Base-by-base conservation (phyloP, 192 early-diverging fungal species). In the Chytriomyces hyalinus region DNA sequence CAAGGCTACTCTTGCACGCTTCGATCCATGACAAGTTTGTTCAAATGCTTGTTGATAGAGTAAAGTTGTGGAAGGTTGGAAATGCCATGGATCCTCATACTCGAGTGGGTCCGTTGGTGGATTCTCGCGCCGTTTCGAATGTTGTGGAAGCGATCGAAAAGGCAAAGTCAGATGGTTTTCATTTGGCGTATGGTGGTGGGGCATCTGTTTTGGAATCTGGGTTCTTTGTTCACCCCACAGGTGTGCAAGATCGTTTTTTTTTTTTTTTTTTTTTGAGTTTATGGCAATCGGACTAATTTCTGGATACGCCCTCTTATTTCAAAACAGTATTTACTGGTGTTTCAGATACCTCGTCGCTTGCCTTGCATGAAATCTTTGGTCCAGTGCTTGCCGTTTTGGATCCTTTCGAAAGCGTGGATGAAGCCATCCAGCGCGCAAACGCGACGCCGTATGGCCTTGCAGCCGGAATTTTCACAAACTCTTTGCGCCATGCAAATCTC, bases 291-390 rank as follows among this genome's bases (percentile, higher is more conserved):
- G 92, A 89, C 20, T 84, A 91, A 59, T 95, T 76, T 91, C 64
- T 59, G 20, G 57, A 15, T 20, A 28, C 3, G 4, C 17, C 2
- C 15, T 3, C n/a, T n/a, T n/a, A n/a, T 36, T 4, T 92, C 69
- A 84, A 92, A n/a, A 94, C 94, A 1, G 86, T 95, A 17, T 77
- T 94, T 15, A 80, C 82, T 0, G 83, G 87, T n/a, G 91, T 92
- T 81, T 83, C 82, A 10, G 84, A 87, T 51, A 82, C 84, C 26
- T 90, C 91, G 86, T 77, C 76, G n/a, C 89, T 96, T 62, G 80
- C 88, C 17, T 84, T 68, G 17, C 92, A 94, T 75, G 95, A 96
- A 26, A 47, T 77, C 70, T 77, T 77, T 75, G 76, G 70, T 11
- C 76, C 76, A 6, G 76, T 77, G 9, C 49, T 77, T 4, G 48